Base-by-base conservation (phyloP, 768 basidiomycete species). In the Podaxis sp. region DNA sequence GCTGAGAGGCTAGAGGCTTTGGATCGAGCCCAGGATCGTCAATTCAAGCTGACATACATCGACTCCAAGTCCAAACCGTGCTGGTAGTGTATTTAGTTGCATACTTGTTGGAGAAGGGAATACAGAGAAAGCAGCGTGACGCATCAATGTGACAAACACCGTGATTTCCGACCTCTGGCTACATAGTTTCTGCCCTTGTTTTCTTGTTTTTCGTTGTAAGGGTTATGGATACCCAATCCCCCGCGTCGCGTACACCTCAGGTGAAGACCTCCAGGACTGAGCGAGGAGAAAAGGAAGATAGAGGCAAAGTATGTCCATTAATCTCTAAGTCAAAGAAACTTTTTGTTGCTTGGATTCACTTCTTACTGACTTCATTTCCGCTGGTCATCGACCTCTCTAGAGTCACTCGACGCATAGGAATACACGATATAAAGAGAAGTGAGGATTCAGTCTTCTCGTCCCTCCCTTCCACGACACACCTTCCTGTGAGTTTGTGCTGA, bases 391-490 rank as follows among this genome's bases (percentile, higher is more conserved):
- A 28, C n/a, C 13, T 28, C 23, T 21, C 27, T 27, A 61, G 52
- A 13, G 28, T 47, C 40, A 50, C 9, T 48, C 59, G 23, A 61
- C 52, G 18, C 52, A 61, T 10, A 54, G 53, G 59, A 61, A 37
- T 27, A 55, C 59, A 27, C 44, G 59, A 48, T 61, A 54, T 55
- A 61, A 61, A 48, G 59, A 61, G 32, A 61, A 61, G 59, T 61
- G 59, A 61, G 59, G 44, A 54, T 47, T 23, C 21, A 37, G n/a
- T 38, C 27, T 25, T 53, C 16, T 14, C 13, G 2, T 16, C 32
- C 32, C 36, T 54, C 37, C 47, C 58, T 6, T 42, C 25, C 16
- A 40, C n/a, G 18, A 9, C 35, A 21, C 16, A 18, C 35, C 18
- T 18, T 11, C 52, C 25, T 37, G 18, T 28, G 52, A 54, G 52